Base-by-base conservation (phyloP, 2,329 filamentous ascomycete genomes). In the Phialophora expanda region DNA sequence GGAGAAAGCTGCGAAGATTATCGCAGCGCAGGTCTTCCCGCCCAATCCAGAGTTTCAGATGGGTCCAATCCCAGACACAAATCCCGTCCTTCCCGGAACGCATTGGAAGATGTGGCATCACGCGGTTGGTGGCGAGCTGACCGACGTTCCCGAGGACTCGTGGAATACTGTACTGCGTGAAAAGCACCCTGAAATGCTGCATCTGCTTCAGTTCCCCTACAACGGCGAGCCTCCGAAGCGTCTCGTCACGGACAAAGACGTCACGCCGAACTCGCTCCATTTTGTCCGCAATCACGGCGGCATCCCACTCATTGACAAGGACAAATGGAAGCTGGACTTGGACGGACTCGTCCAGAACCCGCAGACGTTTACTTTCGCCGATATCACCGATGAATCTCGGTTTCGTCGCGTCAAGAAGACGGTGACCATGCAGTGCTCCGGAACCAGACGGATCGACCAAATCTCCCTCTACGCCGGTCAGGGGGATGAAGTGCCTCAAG, bases 251-350 rank as follows among this genome's bases (percentile, higher is more conserved):
- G 56, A 58, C 26, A 58, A 58, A 22, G 56, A 38, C 11, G 24
- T 91, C 44, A 92, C 89, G 0, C 79, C 82, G 0, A 91, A 90
- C 66, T 71, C 78, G 5, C 78, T 84, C 20, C 85, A 87, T 69
- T 91, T 90, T 69, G 86, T 92, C 0, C 82, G 89, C 7, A 92
- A 92, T 65, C 89, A 92, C 66, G 89, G 89, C 9, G 89, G 89
- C 0, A 86, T 91, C 22, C 90, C 89, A 0, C 78, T 84, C 3
- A 90, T 91, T 61, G 82, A 89, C 11, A 77, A 82, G 1, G 80
- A 85, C 0, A 78, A 82, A 2, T 88, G 78, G 71, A 82, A 22
- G 77, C 32, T 78, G 89, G 20, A 76, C 4, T 85, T 55, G 50
- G 46, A 54, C 11, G 59, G 34, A 22, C 44, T 41, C 22, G 54